Evolutionary conservation across 768 basidiomycete genomes (phyloP).

Genomic region (Suillus ampliporus): DNA sequence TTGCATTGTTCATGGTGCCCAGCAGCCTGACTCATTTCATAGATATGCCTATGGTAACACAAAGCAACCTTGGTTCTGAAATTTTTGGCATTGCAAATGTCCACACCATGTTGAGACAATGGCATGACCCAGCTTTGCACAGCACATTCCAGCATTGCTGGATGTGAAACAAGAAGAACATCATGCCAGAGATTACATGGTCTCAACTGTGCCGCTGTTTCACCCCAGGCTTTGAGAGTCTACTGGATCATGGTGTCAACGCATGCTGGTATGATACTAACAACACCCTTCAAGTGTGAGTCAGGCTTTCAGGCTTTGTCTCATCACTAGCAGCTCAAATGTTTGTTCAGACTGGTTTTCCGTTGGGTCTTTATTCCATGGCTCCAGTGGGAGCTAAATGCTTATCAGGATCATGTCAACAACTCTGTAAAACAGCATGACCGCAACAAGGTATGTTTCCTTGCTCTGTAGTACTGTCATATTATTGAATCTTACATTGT

Average conservation of each 20-base stretch:
- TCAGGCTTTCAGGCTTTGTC: conserved; percentile 3
- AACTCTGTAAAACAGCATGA: conserved; percentile 4
- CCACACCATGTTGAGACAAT: conserved; percentile 45
- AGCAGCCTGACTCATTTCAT: conserved; percentile 4
- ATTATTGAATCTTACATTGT: background rate
- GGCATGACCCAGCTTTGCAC: conserved; percentile 43
- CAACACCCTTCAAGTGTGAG: conserved; percentile 33
- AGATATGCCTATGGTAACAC: conserved; percentile 47
- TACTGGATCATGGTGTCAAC: conserved; percentile 38
- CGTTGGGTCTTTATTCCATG: conserved; percentile 38
- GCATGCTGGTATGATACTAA: conserved; percentile 35
- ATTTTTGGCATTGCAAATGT: conserved; percentile 52
- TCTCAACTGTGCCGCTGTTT: conserved; percentile 36
- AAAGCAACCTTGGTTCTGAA: conserved; percentile 50
- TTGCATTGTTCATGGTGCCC: conserved; percentile 3
- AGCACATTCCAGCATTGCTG: conserved; percentile 48
- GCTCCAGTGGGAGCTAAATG: conserved; percentile 13
- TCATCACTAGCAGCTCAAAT: conserved; percentile 23
- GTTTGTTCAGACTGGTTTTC: conserved; percentile 34
- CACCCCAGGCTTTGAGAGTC: conserved; percentile 42
- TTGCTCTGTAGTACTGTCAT: conserved; percentile 24
- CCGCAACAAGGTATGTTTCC: conserved; percentile 11
- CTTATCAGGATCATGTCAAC: conserved; percentile 7
- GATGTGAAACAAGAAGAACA: conserved; percentile 37
- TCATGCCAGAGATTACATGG: conserved; percentile 52